Evolutionary conservation across 257 asterid species (phyloP), one percentile per base, ranked within the genome.

Genomic region (Thymus mandschuricus): DNA sequence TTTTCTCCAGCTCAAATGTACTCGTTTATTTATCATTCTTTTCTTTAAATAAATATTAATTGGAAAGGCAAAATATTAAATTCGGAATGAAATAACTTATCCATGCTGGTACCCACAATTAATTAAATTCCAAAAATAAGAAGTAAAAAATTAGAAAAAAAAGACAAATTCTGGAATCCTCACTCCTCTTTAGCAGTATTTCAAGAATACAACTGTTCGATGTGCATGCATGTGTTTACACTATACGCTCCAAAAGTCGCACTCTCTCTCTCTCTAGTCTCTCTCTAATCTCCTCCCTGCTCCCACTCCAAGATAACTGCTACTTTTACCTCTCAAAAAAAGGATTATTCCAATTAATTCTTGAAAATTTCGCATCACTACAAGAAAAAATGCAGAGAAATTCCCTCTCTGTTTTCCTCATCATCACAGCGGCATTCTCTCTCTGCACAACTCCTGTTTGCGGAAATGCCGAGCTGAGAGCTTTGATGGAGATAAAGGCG

Each of bases 401-500:
- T 5, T 35, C 40, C 40, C 40, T 35, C 3, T 35, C 5, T 0
- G 5, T 5, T 35, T 5, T 35, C 40, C 40, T 35, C 40, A 3
- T 35, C 71, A 10, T 71, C 56, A 49, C 64, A 30, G 48, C 86
- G 31, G 73, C 81, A 70, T 69, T 79, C 66, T 77, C 77, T 67
- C 64, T 57, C 52, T 76, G 71, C 74, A 67, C 34, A 28, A 71
- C 27, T 10, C 70, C 78, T 13, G 68, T 52, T n/a, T 15, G 9
- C n/a, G 96, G 85, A 46, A 91, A 87, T 40, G 76, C 92, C 2
- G 99, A 95, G 80, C 33, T 95, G 70, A 81, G 87, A 74, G 98
- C 97, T 34, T 65, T 95, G 52, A 89, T 92, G 94, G 96, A 84
- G 5, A 84, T 95, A 27, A 95, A 89, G 80, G 69, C 91, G 3